Base-by-base conservation (phyloP, 2,329 filamentous ascomycete species). In the Cercospora janseana region DNA sequence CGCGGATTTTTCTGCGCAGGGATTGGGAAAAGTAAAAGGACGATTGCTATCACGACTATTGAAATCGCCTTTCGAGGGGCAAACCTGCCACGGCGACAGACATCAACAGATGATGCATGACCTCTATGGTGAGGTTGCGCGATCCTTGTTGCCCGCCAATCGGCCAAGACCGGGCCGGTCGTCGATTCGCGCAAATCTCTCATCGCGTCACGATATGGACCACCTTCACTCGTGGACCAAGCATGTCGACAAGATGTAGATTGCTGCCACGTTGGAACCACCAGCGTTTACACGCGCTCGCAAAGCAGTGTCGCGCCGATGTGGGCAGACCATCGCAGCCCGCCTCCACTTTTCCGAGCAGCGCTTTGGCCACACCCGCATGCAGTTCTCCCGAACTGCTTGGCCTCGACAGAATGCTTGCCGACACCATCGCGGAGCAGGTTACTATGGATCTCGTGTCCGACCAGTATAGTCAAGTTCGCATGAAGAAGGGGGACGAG, bases 321-420 rank as follows among this genome's bases (percentile, higher is more conserved):
- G n/a, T n/a, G n/a, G n/a, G n/a, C n/a, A n/a, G n/a, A n/a, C n/a
- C n/a, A n/a, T n/a, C n/a, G 10, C 10, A 4, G n/a, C 8, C 4
- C 34, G 35, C 35, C 35, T 9, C 27, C 35, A 40, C 35, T 24
- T 40, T 40, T 40, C 35, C 35, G 35, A 24, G 26, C 13, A 3
- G 20, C 35, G n/a, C n/a, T n/a, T 40, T 15, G 35, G 35, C 35
- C 35, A n/a, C 23, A 23, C 35, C 26, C 35, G 35, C 16, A 2
- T 9, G 20, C 35, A 15, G 15, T 23, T 40, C 4, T 9, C 12
- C 35, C 35, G 21, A 40, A 23, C 21, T 26, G 27, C 27, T 32
- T 28, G 41, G 26, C 32, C 16, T 44, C 41, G 41, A 21, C 12
- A 32, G 26, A 31, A 44, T n/a, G 18, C 6, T 13, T 20, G 21